A percentile compares a stretch with the other conserved stretches of the same genome.
phyloP scores from a whole-genome alignment of 177 flowering plant genomes.

The Vitis hybrid region DNA sequence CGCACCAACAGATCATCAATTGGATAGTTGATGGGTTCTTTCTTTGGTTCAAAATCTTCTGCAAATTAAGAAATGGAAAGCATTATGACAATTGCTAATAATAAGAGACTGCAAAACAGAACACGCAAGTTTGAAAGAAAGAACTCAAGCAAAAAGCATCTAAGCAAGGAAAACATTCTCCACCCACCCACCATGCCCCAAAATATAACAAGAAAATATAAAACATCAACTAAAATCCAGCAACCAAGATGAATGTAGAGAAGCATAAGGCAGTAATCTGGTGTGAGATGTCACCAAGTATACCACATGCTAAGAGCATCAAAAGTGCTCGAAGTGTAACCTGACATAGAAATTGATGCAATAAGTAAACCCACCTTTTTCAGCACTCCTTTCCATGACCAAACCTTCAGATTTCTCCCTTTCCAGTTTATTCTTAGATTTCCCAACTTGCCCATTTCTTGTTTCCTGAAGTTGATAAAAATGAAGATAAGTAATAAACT shows the following conservation, averaged over 20 bases:
- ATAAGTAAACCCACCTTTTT: slow-evolving; percentile 28
- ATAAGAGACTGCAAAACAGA: slow-evolving; percentile 2
- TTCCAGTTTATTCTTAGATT: slow-evolving; percentile 18
- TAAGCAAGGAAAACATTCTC: too few species aligned
- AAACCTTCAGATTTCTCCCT: slow-evolving; percentile 16
- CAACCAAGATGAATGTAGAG: background rate
- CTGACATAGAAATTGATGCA: background rate
- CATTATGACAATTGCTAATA: too few species aligned
- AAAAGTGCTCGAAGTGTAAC: background rate
- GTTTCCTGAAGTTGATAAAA: slow-evolving; percentile 24
- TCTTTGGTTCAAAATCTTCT: slow-evolving; percentile 34
- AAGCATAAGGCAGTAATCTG: background rate
- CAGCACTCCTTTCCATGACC: slow-evolving; percentile 14
- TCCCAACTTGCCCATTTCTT: background rate
- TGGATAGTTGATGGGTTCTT: slow-evolving; percentile 69
- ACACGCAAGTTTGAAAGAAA: background rate
- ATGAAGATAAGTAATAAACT: background rate
- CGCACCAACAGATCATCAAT: slow-evolving; percentile 84
- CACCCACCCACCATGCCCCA: too few species aligned
- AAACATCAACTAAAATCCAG: background rate
- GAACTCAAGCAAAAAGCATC: background rate
- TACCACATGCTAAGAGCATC: too few species aligned
- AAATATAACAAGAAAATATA: too few species aligned
- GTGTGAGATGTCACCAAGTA: background rate
- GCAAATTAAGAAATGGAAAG: slow-evolving; percentile 16